phyloP scores from a whole-genome alignment of 179 eudicot genomes.

The Camellia oleifera region DNA sequence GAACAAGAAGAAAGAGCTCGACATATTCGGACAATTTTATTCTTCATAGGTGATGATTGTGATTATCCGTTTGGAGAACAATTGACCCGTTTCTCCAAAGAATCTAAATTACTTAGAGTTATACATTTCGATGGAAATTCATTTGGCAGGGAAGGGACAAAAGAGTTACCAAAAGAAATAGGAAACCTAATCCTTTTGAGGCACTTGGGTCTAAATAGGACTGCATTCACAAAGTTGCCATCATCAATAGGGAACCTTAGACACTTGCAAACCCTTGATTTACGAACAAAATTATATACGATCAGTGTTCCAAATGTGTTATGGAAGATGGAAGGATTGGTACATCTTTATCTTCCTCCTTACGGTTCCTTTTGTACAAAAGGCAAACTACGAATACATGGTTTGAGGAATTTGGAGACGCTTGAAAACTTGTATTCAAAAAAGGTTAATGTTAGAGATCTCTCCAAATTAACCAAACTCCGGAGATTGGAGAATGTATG shows the following conservation, averaged over 20 bases:
- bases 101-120: slow-evolving; percentile 25
- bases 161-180: too few species aligned
- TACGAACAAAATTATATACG: not conserved
- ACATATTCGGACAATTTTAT: not conserved
- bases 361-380: not conserved
- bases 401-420: slow-evolving; percentile 10
- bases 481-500: too few species aligned
- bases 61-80: not conserved
- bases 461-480: too few species aligned
- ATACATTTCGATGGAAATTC: not conserved
- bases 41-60: not conserved
- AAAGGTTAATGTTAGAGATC: too few species aligned
- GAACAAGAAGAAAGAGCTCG: not conserved
- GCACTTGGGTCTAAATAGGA: too few species aligned
- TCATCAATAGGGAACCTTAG: not conserved
- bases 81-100: not conserved
- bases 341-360: slow-evolving; percentile 3
- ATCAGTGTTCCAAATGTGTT: not conserved
- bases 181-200: too few species aligned
- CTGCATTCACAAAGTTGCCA: not conserved
- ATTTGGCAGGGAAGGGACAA: too few species aligned
- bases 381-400: not conserved
- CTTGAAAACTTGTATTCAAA: slow-evolving; percentile 15
- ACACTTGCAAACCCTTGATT: not conserved
- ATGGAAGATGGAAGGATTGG: not conserved